Percentiles rank a stretch among this genome's conserved stretches.
Evolutionary conservation across 768 basidiomycete genomes (phyloP).

Genomic region (Suillus bovinus): DNA sequence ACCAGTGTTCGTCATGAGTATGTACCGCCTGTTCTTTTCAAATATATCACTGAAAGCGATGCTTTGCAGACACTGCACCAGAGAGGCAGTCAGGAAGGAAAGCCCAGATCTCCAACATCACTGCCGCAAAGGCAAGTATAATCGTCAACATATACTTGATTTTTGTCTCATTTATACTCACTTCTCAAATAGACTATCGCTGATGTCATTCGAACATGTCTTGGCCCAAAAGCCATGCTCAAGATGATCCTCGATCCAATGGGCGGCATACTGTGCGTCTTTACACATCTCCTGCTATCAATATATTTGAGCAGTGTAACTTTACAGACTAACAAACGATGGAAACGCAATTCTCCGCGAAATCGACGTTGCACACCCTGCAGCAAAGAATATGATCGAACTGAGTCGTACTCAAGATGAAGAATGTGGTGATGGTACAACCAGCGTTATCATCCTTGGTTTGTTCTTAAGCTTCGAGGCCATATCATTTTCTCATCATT

Average conservation of each 20-base stretch:
- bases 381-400: constrained; percentile 99
- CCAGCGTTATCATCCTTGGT: constrained; percentile 98
- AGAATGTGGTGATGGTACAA: constrained; percentile 98
- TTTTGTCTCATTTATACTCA: constrained; percentile 2
- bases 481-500: background rate
- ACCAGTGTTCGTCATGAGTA: constrained; percentile 85
- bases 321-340: constrained; percentile 88
- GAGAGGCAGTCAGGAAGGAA: constrained; percentile 93
- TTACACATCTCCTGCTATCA: background rate
- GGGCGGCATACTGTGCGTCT: constrained; percentile 91
- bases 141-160: background rate
- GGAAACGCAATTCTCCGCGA: constrained; percentile 99
- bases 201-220: constrained; percentile 96
- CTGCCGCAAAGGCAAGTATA: constrained; percentile 82
- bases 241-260: constrained; percentile 99
- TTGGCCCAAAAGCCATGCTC: constrained; percentile 97
- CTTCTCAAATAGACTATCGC: constrained; percentile 74
- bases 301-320: background rate
- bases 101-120: constrained; percentile 96
- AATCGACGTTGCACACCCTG: constrained; percentile 98
- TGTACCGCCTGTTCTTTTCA: constrained; percentile 18
- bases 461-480: constrained; percentile 20
- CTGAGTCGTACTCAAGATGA: constrained; percentile 97
- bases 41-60: background rate
- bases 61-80: constrained; percentile 77